phyloP scores from a whole-genome alignment of 805 yeast genomes.

The Vanderwaltozyma tropicalis region DNA sequence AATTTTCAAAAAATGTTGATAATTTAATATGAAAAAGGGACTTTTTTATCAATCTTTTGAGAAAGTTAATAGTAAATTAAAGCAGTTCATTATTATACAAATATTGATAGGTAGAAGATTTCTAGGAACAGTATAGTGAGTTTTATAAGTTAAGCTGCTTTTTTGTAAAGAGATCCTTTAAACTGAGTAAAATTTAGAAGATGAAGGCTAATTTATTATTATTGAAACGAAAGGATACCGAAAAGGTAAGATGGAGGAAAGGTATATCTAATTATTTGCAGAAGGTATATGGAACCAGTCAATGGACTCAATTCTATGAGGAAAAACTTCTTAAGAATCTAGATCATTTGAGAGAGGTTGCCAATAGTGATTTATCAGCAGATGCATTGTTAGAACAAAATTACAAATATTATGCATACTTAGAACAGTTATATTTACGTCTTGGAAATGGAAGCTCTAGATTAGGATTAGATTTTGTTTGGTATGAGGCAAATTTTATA shows the following conservation, averaged over 20 bases:
- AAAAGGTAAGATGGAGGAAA: constrained; percentile 22
- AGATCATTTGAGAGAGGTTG: constrained; percentile 22
- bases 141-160: too few species aligned
- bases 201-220: constrained; percentile 7
- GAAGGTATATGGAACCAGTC: constrained; percentile 23
- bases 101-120: too few species aligned
- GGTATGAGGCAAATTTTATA: constrained; percentile 64
- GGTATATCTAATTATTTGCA: constrained; percentile 23
- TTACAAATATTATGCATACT: constrained; percentile 65
- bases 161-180: too few species aligned
- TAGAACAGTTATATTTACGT: constrained; percentile 70
- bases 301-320: constrained; percentile 25
- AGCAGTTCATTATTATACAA: too few species aligned
- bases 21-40: too few species aligned
- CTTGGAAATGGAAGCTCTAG: constrained; percentile 52
- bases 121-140: too few species aligned
- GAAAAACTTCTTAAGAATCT: constrained; percentile 19
- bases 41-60: too few species aligned
- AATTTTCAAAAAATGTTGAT: too few species aligned
- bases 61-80: too few species aligned
- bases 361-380: constrained; percentile 26
- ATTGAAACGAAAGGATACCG: constrained; percentile 24
- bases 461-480: constrained; percentile 54
- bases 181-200: background rate
- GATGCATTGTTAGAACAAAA: constrained; percentile 26